phyloP scores from a whole-genome alignment of 2,329 filamentous ascomycete genomes.

The Scolecobasidium constrictum region DNA sequence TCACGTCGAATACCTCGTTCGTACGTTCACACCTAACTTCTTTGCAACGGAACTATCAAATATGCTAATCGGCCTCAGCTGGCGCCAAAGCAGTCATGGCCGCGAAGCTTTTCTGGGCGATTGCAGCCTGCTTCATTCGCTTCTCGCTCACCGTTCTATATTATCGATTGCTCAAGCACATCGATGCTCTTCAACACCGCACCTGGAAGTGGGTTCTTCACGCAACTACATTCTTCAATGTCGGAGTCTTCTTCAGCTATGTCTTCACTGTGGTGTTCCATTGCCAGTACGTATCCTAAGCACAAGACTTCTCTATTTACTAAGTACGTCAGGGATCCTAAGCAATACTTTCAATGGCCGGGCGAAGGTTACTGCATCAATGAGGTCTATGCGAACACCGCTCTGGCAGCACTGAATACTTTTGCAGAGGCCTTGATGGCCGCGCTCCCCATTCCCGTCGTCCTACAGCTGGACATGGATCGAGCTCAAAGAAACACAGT shows the following conservation, averaged over 20 bases:
- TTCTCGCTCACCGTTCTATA: constrained; percentile 35
- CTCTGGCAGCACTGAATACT: constrained; percentile 22
- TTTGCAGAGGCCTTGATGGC: constrained; percentile 32
- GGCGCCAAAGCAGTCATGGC: constrained; percentile 25
- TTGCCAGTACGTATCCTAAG: not conserved
- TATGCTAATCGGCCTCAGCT: not conserved
- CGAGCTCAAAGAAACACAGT: constrained; percentile 29
- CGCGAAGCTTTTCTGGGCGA: constrained; percentile 30
- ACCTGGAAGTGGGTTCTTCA: constrained; percentile 24
- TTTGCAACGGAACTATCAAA: not conserved
- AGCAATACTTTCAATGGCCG: constrained; percentile 7
- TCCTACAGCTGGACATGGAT: constrained; percentile 32
- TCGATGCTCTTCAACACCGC: constrained; percentile 24
- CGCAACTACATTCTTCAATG: constrained; percentile 24
- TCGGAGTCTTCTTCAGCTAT: constrained; percentile 27
- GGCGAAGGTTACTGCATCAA: constrained; percentile 1
- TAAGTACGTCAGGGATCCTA: not conserved
- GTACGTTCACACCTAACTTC: not conserved
- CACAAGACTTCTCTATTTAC: too few relatives aligned
- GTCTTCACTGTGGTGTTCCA: constrained; percentile 12
- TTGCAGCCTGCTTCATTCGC: constrained; percentile 31
- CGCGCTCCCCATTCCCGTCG: constrained; percentile 31
- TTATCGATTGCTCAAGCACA: constrained; percentile 31
- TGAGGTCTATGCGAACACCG: constrained; percentile 5
- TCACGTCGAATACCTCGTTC: not conserved